Percentiles rank a stretch among this genome's conserved stretches.
Evolutionary conservation across 768 basidiomycete species (phyloP).

Genomic region (Boletus vermiculosoides): DNA sequence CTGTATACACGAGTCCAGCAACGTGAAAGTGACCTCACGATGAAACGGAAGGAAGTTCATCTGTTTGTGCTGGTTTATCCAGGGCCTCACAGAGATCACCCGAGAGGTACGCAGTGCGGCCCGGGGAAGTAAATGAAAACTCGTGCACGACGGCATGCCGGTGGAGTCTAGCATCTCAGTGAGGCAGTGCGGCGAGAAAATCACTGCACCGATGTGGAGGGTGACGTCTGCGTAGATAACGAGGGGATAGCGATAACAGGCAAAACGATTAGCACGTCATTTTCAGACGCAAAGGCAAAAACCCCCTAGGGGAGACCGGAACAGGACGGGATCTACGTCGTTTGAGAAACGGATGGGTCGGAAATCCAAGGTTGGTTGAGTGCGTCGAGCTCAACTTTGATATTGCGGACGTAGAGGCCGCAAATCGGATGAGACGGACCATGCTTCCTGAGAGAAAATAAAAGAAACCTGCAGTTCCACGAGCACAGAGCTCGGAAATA

Average conservation of each 20-base stretch:
- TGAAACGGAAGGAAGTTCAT: conserved; percentile 3
- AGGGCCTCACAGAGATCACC: conserved; percentile 8
- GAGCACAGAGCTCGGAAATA: conserved; percentile 15
- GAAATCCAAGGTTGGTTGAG: background rate
- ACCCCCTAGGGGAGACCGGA: background rate
- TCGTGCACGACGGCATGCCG: conserved; percentile 20
- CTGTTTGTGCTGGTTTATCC: background rate
- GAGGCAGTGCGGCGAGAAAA: conserved; percentile 21
- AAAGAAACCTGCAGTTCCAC: conserved; percentile 3
- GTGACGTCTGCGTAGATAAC: conserved; percentile 21
- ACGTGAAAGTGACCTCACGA: conserved; percentile 18
- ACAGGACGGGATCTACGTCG: background rate
- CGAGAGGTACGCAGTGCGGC: conserved; percentile 17
- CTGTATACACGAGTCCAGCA: conserved; percentile 3
- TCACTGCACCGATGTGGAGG: conserved; percentile 11
- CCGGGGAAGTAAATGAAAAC: conserved; percentile 21
- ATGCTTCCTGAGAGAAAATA: conserved; percentile 7
- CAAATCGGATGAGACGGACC: background rate
- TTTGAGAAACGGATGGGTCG: background rate
- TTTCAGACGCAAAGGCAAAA: background rate
- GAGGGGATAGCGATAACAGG: conserved; percentile 12
- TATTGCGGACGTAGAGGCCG: background rate
- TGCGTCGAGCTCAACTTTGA: background rate
- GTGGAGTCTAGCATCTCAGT: conserved; percentile 7
- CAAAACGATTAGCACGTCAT: conserved; percentile 6